phyloP scores from a whole-genome alignment of 306 rosid species.

The Casuarina glauca region DNA sequence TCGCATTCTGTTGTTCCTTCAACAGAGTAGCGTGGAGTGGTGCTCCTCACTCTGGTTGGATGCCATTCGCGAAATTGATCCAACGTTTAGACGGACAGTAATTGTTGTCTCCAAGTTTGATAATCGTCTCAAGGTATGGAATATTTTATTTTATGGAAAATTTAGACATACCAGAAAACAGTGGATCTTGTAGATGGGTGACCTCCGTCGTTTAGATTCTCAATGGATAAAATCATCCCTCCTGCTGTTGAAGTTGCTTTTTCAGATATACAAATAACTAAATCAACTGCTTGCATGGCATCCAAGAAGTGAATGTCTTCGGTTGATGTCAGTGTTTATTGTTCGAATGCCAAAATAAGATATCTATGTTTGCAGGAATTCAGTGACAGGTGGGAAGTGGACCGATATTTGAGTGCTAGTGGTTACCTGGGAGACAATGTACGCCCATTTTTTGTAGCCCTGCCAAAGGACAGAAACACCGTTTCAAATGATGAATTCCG shows the following conservation, averaged over 20 bases:
- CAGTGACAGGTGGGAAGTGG: slow-evolving; percentile 95
- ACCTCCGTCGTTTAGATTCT: background rate
- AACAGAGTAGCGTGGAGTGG: slow-evolving; percentile 99
- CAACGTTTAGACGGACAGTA: slow-evolving; percentile 71
- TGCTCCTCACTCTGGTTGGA: slow-evolving; percentile 97
- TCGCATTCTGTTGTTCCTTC: slow-evolving; percentile 88
- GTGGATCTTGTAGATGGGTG: background rate
- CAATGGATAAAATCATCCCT: background rate
- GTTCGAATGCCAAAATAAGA: slow-evolving; percentile 24
- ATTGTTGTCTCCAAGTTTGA: slow-evolving; percentile 96
- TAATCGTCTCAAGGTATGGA: slow-evolving; percentile 87
- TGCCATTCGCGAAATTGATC: slow-evolving; percentile 84
- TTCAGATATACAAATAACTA: background rate
- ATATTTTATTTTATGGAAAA: background rate
- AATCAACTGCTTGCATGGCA: background rate
- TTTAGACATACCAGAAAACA: background rate
- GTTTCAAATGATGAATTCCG: slow-evolving; percentile 94
- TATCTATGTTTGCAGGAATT: slow-evolving; percentile 67
- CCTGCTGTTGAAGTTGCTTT: background rate
- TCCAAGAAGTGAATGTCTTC: background rate
- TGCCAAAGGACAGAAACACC: slow-evolving; percentile 78
- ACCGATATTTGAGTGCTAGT: slow-evolving; percentile 92
- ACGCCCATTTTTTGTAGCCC: slow-evolving; percentile 82
- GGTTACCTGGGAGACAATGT: slow-evolving; percentile 86
- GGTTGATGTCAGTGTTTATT: background rate